Evolutionary conservation across 2,329 filamentous ascomycete species (phyloP), one percentile per base, ranked within the genome.

Genomic region (Myriangium duriaei): DNA sequence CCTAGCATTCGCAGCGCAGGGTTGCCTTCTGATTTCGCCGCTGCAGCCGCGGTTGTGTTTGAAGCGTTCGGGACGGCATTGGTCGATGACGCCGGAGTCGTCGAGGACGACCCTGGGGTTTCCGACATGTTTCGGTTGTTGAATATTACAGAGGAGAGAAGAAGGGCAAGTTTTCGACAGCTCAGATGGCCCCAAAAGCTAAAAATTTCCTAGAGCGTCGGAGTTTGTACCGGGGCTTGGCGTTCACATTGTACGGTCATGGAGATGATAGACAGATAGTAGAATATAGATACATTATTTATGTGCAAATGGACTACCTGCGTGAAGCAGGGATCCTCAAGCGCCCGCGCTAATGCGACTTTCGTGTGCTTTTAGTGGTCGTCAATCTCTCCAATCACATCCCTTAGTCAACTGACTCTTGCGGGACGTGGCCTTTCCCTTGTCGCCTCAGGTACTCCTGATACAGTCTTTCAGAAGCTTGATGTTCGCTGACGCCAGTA

Each of bases 1-100:
- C 67, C 67, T 64, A 91, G 76, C 71, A 83, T 81, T 46, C 74
- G 74, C 51, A 84, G 73, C 38, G 76, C 81, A 30, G 79, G 80
- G 61, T 88, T 88, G 34, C 71, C 67, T 51, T 65, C 67, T 24
- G 58, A 36, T 26, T 56, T 45, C 24, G 58, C 51, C 28, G 54
- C 51, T 41, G 58, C 50, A 11, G 40, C 34, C 11, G 37, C 42
- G 19, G 46, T 21, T 26, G 21, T 26, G n/a, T n/a, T 26, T n/a
- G 21, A 26, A n/a, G 21, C 21, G n/a, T 26, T 26, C 7, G 21
- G 21, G n/a, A n/a, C n/a, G n/a, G n/a, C n/a, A 15, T 34, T 43
- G 5, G 15, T 10, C 5, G 11, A 6, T 6, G 5, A 9, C 16
- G 15, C 11, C 6, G 33, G 18, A 11, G 17, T 4, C 10, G 33